phyloP scores from a whole-genome alignment of 148 eudicot genomes.

The Gaultheria prostrata region DNA sequence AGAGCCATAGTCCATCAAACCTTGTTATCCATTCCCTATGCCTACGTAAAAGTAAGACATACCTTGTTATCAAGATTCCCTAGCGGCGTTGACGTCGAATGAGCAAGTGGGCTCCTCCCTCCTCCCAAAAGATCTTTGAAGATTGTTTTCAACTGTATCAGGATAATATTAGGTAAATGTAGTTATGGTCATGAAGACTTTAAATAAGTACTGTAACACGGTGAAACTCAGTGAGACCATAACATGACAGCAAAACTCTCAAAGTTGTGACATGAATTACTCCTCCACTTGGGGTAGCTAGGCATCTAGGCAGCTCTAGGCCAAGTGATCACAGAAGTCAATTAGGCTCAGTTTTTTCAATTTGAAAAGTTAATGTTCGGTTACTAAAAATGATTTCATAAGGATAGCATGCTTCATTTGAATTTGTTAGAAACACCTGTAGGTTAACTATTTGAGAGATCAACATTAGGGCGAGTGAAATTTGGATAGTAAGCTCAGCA shows the following conservation, averaged over 20 bases:
- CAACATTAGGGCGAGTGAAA: background rate
- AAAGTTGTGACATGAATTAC: background rate
- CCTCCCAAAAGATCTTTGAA: slow-evolving; percentile 28
- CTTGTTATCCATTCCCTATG: background rate
- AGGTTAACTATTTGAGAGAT: background rate
- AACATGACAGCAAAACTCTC: background rate
- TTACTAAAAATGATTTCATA: background rate
- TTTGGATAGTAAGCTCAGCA: background rate
- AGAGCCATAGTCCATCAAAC: background rate
- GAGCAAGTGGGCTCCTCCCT: slow-evolving; percentile 26
- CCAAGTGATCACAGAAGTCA: background rate
- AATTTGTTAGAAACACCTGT: background rate
- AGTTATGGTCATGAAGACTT: background rate
- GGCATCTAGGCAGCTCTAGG: background rate
- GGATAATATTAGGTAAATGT: slow-evolving; percentile 4
- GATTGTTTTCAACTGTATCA: slow-evolving; percentile 42
- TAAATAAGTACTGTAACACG: background rate
- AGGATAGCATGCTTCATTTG: background rate
- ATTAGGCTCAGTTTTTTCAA: background rate
- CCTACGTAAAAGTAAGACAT: background rate
- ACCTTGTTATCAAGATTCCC: slow-evolving; percentile 44
- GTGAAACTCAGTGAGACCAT: background rate
- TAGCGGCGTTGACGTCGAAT: slow-evolving; percentile 29
- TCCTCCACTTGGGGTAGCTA: background rate
- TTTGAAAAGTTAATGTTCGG: background rate